Base-by-base conservation (phyloP, 108 stramenopile genomes). In the Bacterosira constricta region DNA sequence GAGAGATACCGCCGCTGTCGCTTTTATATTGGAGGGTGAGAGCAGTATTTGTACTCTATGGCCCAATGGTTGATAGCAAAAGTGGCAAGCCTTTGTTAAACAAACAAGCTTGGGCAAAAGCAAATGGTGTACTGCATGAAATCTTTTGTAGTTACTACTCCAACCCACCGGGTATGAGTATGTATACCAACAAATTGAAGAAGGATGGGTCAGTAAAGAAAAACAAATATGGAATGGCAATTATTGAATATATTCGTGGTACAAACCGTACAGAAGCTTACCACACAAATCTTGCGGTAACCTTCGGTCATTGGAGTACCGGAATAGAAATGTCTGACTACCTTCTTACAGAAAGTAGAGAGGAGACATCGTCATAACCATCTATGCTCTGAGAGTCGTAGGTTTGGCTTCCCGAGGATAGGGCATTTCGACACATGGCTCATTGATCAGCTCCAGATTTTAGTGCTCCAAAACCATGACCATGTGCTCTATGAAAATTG, bases 51-150 rank as follows among this genome's bases (percentile, higher is more conserved):
- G 53, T 35, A 20, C 13, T 57, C 8, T 81, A n/a, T 54, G 80
- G 73, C 0, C 5, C 4, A 1, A 63, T 58, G 42, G 21, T 75
- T 15, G 68, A 75, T 23, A 38, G 44, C 3, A 75, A 62, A 49
- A 71, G 56, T 18, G 44, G 66, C 21, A 35, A 59, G 26, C 68
- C 68, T n/a, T 56, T 81, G 2, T 81, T 81, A 41, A 71, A 75
- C 39, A 56, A 49, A 3, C 12, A 13, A 45, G 63, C 74, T 26
- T 81, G 80, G 80, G 65, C 59, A 15, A 75, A 71, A 31, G 80
- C 74, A 8, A 81, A 81, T 60, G 57, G 65, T 45, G 23, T 81
- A 0, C 38, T 81, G 46, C 30, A 58, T 13, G 80, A 81, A 51
- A 64, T 81, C 20, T 26, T 71, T 4, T 3, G 0, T 4, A 75